These are phyloP conservation scores for Cylindricascospora bacillispora DNA, from an alignment of 1,139 yeast species.

Conservation along the genomic window DNA sequence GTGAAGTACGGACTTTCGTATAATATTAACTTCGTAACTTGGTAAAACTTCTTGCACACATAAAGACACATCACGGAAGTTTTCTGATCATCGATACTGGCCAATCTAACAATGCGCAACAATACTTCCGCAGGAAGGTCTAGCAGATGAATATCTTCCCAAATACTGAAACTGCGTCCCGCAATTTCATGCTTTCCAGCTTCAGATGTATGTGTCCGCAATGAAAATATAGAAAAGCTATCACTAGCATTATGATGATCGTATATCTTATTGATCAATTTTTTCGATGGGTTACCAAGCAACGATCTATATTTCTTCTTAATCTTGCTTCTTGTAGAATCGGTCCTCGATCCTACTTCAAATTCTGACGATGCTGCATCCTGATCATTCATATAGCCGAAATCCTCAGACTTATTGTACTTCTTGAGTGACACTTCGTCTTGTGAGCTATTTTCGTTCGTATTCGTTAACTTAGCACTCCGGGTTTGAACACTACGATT, in stretches of 20 bases:
- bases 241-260: constrained; percentile 12
- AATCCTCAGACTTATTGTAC: neutral
- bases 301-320: constrained; percentile 18
- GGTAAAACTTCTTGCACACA: constrained; percentile 39
- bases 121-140: constrained; percentile 22
- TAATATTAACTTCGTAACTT: constrained; percentile 39
- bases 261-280: constrained; percentile 13
- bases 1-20: constrained; percentile 44
- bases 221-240: constrained; percentile 15
- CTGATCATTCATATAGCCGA: constrained; percentile 5
- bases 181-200: constrained; percentile 10
- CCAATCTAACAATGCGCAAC: constrained; percentile 12
- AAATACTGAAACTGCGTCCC: constrained; percentile 11
- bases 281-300: constrained; percentile 16
- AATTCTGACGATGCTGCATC: constrained; percentile 7
- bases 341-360: constrained; percentile 3
- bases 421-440: neutral
- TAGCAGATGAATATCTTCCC: constrained; percentile 8
- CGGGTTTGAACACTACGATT: constrained; percentile 3
- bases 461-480: constrained; percentile 1
- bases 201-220: constrained; percentile 8
- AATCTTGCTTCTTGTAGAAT: too few species aligned
- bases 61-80: constrained; percentile 33
- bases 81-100: constrained; percentile 19
- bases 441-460: neutral